Percentiles rank a stretch among this genome's conserved stretches.
Conservation (phyloP, 164 flowering plant genomes). For the Pachysandra terminalis region DNA sequence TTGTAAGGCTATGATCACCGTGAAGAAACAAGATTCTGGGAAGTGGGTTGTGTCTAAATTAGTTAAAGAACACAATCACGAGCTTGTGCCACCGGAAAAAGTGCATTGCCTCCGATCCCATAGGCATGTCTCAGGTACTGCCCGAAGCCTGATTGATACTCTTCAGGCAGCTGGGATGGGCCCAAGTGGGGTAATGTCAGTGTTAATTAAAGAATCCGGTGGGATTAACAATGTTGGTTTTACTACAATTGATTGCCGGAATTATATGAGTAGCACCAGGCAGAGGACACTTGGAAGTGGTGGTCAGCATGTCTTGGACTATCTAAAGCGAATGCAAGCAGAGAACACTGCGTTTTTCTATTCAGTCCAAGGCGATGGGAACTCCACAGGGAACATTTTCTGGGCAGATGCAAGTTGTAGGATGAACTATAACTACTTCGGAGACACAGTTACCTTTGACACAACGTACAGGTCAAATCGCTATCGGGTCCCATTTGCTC, state of each 20-base stretch:
- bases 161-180: conserved; percentile 44
- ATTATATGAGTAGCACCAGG: conserved; percentile 37
- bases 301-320: conserved; percentile 36
- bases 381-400: conserved; percentile 28
- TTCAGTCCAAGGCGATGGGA: conserved; percentile 36
- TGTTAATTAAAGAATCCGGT: conserved; percentile 35
- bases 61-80: conserved; percentile 38
- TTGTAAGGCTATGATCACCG: conserved; percentile 43
- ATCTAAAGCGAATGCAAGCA: conserved; percentile 37
- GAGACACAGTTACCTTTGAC: conserved; percentile 46
- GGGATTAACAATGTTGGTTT: conserved; percentile 40
- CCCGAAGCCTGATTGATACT: conserved; percentile 35
- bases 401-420: conserved; percentile 43
- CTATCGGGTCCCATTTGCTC: conserved; percentile 44
- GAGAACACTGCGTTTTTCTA: conserved; percentile 37
- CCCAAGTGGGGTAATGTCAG: conserved; percentile 44
- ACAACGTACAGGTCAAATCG: conserved; percentile 37
- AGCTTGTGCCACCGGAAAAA: conserved; percentile 37
- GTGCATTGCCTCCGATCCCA: conserved; percentile 49
- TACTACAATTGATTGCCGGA: conserved; percentile 37
- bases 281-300: conserved; percentile 40
- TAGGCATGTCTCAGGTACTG: conserved; percentile 36
- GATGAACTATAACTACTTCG: conserved; percentile 36
- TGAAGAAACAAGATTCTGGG: conserved; percentile 36
- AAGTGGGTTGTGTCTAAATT: conserved; percentile 38